phyloP scores from a whole-genome alignment of 2,329 filamentous ascomycete species.

The Pestalotiopsis sp. region DNA sequence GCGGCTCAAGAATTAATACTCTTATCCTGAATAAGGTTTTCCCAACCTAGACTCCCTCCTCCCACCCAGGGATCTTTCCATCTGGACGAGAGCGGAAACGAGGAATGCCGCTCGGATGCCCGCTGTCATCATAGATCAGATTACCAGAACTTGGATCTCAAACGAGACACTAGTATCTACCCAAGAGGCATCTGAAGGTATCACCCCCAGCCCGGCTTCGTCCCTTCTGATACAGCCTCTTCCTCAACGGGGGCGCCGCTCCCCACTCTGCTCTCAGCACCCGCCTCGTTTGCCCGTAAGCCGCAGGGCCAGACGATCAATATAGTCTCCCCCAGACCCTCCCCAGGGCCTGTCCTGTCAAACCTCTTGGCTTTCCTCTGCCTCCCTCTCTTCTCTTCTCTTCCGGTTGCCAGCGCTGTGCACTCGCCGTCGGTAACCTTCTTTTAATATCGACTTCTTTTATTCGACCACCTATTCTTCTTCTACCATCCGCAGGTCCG shows the following conservation, averaged over 20 bases:
- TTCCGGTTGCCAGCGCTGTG: conserved; percentile 46
- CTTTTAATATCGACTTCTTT: conserved; percentile 49
- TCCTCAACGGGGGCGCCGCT: conserved; percentile 40
- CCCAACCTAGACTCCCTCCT: background rate
- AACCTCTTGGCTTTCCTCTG: conserved; percentile 29
- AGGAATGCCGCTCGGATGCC: conserved; percentile 56
- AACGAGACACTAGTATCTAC: conserved; percentile 42
- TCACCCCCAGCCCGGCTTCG: conserved; percentile 34
- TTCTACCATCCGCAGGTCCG: conserved; percentile 49
- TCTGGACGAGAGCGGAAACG: conserved; percentile 22
- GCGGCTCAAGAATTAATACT: conserved; percentile 13
- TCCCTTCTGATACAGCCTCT: conserved; percentile 42
- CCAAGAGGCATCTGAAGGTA: conserved; percentile 42
- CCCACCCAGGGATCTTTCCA: conserved; percentile 15
- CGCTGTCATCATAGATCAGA: conserved; percentile 54
- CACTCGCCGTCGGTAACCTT: conserved; percentile 57
- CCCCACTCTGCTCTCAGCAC: conserved; percentile 15
- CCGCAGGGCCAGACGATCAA: conserved; percentile 33
- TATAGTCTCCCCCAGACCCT: conserved; percentile 37
- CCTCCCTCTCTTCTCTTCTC: conserved; percentile 28
- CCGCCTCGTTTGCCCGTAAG: conserved; percentile 28
- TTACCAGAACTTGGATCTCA: conserved; percentile 52
- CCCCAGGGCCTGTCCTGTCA: conserved; percentile 22
- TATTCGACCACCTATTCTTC: conserved; percentile 27
- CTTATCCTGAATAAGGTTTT: conserved; percentile 14